Evolutionary conservation across 2,329 filamentous ascomycete species (phyloP).

Genomic region (Trichoderma atrobrunneum): DNA sequence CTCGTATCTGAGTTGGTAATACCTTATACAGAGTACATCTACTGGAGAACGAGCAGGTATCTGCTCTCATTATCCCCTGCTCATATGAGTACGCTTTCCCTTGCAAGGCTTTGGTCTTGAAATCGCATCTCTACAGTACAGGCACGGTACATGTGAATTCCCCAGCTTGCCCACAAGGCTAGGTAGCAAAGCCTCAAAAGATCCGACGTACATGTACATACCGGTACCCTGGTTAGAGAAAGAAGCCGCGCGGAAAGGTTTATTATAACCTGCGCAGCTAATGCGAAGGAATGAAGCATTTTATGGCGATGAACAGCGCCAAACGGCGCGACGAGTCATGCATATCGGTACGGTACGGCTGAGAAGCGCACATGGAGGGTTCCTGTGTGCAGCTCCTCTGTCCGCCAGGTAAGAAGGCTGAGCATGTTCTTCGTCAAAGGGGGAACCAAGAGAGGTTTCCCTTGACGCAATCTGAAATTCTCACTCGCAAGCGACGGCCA

Average conservation of each 20-base stretch:
- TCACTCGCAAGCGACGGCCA: conserved; percentile 2
- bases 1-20: not conserved
- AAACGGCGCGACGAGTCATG: not conserved
- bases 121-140: not conserved
- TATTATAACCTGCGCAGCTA: not conserved
- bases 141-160: not conserved
- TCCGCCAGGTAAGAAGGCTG: not conserved
- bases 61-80: not conserved
- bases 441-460: not conserved
- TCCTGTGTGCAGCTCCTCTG: not conserved
- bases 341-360: not conserved
- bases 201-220: not conserved
- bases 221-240: not conserved
- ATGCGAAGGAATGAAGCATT: not conserved
- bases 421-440: not conserved
- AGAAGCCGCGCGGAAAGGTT: not conserved
- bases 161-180: not conserved
- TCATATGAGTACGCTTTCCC: not conserved
- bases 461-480: not conserved
- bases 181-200: not conserved
- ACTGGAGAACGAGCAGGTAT: not conserved
- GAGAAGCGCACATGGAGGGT: not conserved
- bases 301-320: not conserved
- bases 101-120: not conserved
- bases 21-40: not conserved